phyloP scores from a whole-genome alignment of 768 basidiomycete species.

The Epithele typhae region DNA sequence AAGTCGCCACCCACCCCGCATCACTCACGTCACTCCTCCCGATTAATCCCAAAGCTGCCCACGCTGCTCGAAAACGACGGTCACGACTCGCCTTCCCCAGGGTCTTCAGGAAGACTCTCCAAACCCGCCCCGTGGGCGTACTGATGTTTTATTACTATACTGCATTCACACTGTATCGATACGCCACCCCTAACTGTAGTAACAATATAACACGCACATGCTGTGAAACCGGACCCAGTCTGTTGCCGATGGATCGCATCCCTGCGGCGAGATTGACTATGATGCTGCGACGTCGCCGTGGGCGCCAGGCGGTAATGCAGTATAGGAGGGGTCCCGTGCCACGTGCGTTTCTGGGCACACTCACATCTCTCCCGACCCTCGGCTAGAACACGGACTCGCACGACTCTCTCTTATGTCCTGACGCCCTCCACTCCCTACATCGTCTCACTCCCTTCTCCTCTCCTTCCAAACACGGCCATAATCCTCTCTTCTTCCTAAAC shows the following conservation, averaged over 20 bases:
- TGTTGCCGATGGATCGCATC: too few relatives aligned
- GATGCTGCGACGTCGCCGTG: not conserved
- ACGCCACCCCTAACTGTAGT: not conserved
- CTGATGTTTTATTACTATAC: slow-evolving; percentile 6
- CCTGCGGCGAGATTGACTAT: too few relatives aligned
- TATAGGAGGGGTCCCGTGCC: not conserved
- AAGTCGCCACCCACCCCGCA: slow-evolving; percentile 1
- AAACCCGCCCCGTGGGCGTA: slow-evolving; percentile 22
- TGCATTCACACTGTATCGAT: slow-evolving; percentile 6
- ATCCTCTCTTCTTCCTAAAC: too few relatives aligned
- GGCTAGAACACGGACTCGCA: not conserved
- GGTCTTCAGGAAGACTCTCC: slow-evolving; percentile 21
- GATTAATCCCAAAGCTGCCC: not conserved
- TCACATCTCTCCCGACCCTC: not conserved
- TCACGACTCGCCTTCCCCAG: not conserved
- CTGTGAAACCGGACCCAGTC: too few relatives aligned
- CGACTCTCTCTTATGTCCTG: not conserved
- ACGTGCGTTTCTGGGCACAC: slow-evolving; percentile 1
- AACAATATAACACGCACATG: too few relatives aligned
- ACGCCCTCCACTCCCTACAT: not conserved
- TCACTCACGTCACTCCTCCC: slow-evolving; percentile 5
- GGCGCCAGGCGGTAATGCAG: not conserved
- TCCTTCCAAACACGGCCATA: too few relatives aligned
- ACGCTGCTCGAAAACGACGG: slow-evolving; percentile 1
- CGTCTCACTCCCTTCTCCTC: not conserved